Conservation (phyloP, 768 basidiomycete genomes). For the Podaxis rugospora region DNA sequence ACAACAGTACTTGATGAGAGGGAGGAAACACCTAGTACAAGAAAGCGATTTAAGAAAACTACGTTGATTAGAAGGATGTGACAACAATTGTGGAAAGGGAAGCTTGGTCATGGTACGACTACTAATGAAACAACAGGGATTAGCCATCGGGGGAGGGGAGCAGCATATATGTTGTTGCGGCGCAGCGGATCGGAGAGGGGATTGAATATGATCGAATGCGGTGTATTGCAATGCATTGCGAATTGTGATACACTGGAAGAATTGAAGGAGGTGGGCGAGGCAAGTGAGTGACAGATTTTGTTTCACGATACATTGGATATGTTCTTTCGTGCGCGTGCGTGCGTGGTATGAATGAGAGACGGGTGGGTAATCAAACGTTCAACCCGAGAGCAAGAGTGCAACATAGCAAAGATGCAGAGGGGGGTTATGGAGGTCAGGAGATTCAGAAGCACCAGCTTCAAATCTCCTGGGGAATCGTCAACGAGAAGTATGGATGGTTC, state of each 20-base stretch:
- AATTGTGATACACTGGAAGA: slow-evolving; percentile 4
- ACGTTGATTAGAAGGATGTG: slow-evolving; percentile 1
- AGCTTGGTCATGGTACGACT: background rate
- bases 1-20: slow-evolving; percentile 1
- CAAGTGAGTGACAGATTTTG: slow-evolving; percentile 6
- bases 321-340: background rate
- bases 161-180: slow-evolving; percentile 6
- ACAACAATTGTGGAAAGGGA: background rate
- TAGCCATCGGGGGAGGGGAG: slow-evolving; percentile 2
- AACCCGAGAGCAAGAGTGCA: background rate
- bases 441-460: slow-evolving; percentile 26
- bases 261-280: background rate
- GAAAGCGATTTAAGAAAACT: slow-evolving; percentile 1
- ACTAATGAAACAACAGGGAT: slow-evolving; percentile 11
- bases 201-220: background rate
- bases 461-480: slow-evolving; percentile 65
- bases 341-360: background rate
- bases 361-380: background rate
- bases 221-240: background rate
- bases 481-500: slow-evolving; percentile 79
- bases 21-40: slow-evolving; percentile 1
- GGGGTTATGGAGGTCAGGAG: background rate
- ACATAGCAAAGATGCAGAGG: background rate
- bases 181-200: background rate
- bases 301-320: slow-evolving; percentile 10